Base-by-base conservation (phyloP, 352 stramenopile species). In the Globisporangium yorkense region DNA sequence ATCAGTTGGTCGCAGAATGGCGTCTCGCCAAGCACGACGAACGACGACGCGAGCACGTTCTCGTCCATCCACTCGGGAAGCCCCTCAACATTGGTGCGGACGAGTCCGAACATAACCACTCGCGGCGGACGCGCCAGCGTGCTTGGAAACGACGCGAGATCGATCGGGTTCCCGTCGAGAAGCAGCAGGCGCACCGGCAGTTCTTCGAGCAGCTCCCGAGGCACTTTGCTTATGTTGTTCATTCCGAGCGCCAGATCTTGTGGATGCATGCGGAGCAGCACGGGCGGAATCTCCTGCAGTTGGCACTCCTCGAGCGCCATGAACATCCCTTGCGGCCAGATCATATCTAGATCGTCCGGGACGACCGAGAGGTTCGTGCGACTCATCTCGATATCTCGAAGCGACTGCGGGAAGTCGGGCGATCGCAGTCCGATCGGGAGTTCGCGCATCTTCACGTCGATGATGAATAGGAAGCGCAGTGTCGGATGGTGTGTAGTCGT, bases 161-260 rank as follows among this genome's bases (percentile, higher is more conserved):
- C 33, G 48, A 61, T 52, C 29, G 59, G 46, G 24, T 65, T 61
- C n/a, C 54, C 59, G 20, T 61, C 54, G 33, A 65, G 59, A 13
- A 56, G 31, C 37, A 65, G 39, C 8, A 57, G 18, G 3, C 27
- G 24, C 12, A 51, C 13, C 15, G 29, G 39, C 29, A 48, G 3
- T 0, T 16, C n/a, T 0, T 29, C 29, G 16, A 65, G 24, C 2
- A 65, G 3, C 29, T 31, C 35, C 4, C 24, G 10, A 5, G 59
- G 47, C 20, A 65, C n/a, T 1, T 3, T 24, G 2, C 15, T 54
- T 9, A 65, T 13, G 3, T 52, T 39, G 41, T 61, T 56, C 5
- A 54, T 20, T 16, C 41, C 54, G 13, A 53, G 45, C 12, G 53
- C 61, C 27, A 65, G 49, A 8, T 56, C 52, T 1, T 40, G 7